These are phyloP conservation scores for Fusarium austroafricanum DNA, from an alignment of 2,329 filamentous ascomycete species.

Conservation along the genomic window DNA sequence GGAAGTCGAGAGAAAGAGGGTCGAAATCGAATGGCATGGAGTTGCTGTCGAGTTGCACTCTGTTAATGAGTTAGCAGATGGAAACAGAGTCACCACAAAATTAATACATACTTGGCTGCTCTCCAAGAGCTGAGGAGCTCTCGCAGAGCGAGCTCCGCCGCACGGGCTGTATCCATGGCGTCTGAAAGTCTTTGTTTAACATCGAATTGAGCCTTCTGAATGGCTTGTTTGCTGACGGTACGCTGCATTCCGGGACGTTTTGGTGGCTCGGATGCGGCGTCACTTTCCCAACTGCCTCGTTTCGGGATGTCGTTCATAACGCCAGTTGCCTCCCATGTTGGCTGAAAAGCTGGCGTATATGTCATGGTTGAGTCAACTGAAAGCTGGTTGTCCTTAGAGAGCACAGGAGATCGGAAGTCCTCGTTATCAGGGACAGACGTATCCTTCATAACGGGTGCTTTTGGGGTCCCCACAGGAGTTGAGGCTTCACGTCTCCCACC, in stretches of 20 bases:
- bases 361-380: conserved; percentile 62
- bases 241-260: conserved; percentile 55
- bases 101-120: conserved; percentile 77
- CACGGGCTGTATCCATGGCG: conserved; percentile 81
- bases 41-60: conserved; percentile 66
- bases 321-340: conserved; percentile 81
- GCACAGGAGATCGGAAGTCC: conserved; percentile 52
- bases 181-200: conserved; percentile 73
- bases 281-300: conserved; percentile 50
- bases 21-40: conserved; percentile 81
- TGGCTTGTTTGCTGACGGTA: conserved; percentile 62
- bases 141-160: conserved; percentile 84
- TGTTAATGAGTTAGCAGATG: conserved; percentile 46
- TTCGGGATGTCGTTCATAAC: conserved; percentile 79
- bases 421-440: conserved; percentile 55
- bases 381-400: conserved; percentile 57
- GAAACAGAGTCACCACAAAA: not conserved
- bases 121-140: conserved; percentile 85
- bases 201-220: conserved; percentile 72
- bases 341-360: conserved; percentile 63
- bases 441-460: conserved; percentile 55
- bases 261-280: conserved; percentile 51
- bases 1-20: conserved; percentile 85
- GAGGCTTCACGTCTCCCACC: conserved; percentile 68
- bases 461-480: conserved; percentile 67